Evolutionary conservation across 768 basidiomycete species (phyloP).

Genomic region (Polyporus arcularius): DNA sequence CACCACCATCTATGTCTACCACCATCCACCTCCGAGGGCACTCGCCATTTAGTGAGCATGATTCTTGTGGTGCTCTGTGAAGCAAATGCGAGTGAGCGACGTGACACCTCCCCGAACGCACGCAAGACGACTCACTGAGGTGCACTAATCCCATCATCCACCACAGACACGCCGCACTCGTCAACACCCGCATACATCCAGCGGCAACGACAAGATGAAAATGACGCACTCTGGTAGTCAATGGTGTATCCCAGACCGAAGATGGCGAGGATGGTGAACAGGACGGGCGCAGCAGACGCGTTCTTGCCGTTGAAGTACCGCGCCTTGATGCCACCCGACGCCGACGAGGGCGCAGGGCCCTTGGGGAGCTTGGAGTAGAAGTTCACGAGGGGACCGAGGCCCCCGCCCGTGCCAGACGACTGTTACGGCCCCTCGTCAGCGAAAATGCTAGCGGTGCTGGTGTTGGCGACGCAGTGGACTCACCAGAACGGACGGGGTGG

Average conservation of each 20-base stretch:
- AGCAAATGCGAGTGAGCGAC: slow-evolving; percentile 24
- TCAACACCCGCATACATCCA: neutral
- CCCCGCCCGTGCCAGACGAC: slow-evolving; percentile 81
- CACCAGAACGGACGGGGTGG: slow-evolving; percentile 87
- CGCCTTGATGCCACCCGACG: slow-evolving; percentile 70
- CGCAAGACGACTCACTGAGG: slow-evolving; percentile 59
- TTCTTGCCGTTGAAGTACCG: slow-evolving; percentile 85
- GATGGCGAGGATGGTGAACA: slow-evolving; percentile 61
- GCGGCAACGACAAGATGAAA: slow-evolving; percentile 8
- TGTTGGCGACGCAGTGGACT: slow-evolving; percentile 29
- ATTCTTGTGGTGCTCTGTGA: slow-evolving; percentile 87
- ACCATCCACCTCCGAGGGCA: neutral
- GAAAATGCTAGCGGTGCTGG: neutral
- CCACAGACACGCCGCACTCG: neutral
- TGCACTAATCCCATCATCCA: slow-evolving; percentile 57
- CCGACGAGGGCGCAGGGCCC: slow-evolving; percentile 65
- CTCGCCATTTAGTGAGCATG: slow-evolving; percentile 62
- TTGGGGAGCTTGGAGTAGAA: slow-evolving; percentile 98
- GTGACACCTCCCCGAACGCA: neutral
- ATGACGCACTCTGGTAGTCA: slow-evolving; percentile 83
- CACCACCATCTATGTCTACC: slow-evolving; percentile 16
- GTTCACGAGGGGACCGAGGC: slow-evolving; percentile 83
- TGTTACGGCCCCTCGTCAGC: slow-evolving; percentile 29
- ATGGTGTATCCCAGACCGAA: slow-evolving; percentile 84
- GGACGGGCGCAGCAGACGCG: slow-evolving; percentile 72